A percentile compares a stretch with the other conserved stretches of the same genome.
Evolutionary conservation across 2,329 filamentous ascomycete species (phyloP).

Genomic region (Aspergillus transmontanensis): DNA sequence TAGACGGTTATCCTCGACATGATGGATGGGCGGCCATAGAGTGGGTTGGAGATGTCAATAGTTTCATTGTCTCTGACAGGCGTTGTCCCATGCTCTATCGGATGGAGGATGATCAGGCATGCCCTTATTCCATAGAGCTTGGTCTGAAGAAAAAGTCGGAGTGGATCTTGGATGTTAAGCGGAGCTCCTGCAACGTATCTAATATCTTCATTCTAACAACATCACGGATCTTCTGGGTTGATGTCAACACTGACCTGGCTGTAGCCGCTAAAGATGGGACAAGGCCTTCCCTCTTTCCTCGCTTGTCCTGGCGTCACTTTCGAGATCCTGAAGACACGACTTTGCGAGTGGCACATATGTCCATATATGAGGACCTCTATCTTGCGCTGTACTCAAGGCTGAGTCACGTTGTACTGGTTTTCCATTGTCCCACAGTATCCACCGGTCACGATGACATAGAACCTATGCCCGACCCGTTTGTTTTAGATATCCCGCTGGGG

Average conservation of each 20-base stretch:
- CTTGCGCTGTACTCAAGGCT: slow-evolving; percentile 45
- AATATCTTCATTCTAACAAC: slow-evolving; percentile 59
- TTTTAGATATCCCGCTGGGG: slow-evolving; percentile 32
- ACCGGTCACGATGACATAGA: slow-evolving; percentile 24
- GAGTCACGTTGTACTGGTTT: slow-evolving; percentile 35
- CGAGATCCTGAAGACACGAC: slow-evolving; percentile 56
- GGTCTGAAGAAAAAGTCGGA: slow-evolving; percentile 40
- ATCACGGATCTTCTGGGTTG: slow-evolving; percentile 50
- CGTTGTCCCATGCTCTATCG: slow-evolving; percentile 42
- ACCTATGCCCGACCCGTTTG: slow-evolving; percentile 37
- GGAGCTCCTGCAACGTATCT: slow-evolving; percentile 43
- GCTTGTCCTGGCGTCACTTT: slow-evolving; percentile 58
- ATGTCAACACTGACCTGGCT: slow-evolving; percentile 36
- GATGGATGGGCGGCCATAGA: slow-evolving; percentile 50
- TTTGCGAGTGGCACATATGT: slow-evolving; percentile 43
- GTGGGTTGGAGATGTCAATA: slow-evolving; percentile 42
- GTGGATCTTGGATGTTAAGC: slow-evolving; percentile 59
- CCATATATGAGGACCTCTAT: slow-evolving; percentile 36
- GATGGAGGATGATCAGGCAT: slow-evolving; percentile 26
- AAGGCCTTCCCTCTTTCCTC: slow-evolving; percentile 36
- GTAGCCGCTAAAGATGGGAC: slow-evolving; percentile 18
- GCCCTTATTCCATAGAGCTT: slow-evolving; percentile 38
- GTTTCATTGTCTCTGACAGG: slow-evolving; percentile 57
- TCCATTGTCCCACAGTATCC: slow-evolving; percentile 32
- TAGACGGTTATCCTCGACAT: slow-evolving; percentile 25